Base-by-base conservation (phyloP, 768 basidiomycete species). In the Sistotremastrum suecicum region DNA sequence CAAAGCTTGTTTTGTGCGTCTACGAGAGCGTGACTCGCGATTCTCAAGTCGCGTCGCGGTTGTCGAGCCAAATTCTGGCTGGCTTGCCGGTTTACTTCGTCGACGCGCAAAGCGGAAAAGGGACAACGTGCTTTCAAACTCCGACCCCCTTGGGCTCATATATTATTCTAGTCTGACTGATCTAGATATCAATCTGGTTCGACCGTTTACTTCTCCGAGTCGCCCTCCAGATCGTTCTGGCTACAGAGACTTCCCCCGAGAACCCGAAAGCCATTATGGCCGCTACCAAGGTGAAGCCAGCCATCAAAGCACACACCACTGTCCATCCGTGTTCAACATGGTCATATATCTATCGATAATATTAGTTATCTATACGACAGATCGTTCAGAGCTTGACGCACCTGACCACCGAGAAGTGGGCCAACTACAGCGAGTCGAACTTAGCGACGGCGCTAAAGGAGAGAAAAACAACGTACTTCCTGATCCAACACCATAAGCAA, bases 321-420 rank as follows among this genome's bases (percentile, higher is more conserved):
- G 68, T 60, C 82, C 83, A 85, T 5, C 83, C 83, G 10, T 66
- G 59, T 32, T 47, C 58, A 33, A 69, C 49, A 55, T 71, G 71
- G 48, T 74, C 71, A 51, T 80, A 83, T 29, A 84, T 66, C 80
- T 84, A 48, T 35, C 4, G 42, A 6, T 36, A 28, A 35, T 20
- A 20, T 20, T 20, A 50, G 43, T 9, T 42, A 48, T 12, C 42
- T 41, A 45, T 32, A 7, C 29, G 51, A 12, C 44, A 43, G 34
- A 43, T 12, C 39, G 32, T 8, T 30, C 44, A 7, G 34, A 46
- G 31, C n/a, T 5, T 10, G 41, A 32, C 5, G 65, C 55, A 65
- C 80, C 67, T 83, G 78, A 43, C 83, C 80, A 12, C 80, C 80
- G 39, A 83, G 62, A 37, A 83, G 59, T 20, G 83, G 83, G 0